phyloP scores from a whole-genome alignment of 768 basidiomycete species.

The Neoboletus magnificus region DNA sequence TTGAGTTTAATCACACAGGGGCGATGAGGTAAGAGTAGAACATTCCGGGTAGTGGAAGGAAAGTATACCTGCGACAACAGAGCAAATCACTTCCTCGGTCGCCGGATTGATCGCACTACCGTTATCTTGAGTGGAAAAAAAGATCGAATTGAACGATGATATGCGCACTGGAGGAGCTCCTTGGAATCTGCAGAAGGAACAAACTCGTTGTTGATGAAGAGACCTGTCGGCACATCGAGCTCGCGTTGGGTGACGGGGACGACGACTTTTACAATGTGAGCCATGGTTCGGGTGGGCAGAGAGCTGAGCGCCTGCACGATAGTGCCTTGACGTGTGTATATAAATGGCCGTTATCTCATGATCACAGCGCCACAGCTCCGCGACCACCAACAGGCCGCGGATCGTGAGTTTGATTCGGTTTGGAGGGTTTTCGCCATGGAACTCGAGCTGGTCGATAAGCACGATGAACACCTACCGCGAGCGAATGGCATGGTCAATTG shows the following conservation, averaged over 20 bases:
- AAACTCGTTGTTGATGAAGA: slow-evolving; percentile 92
- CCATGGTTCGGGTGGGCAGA: slow-evolving; percentile 39
- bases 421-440: not conserved
- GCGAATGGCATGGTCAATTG: not conserved
- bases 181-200: slow-evolving; percentile 68
- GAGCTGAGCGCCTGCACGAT: not conserved
- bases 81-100: slow-evolving; percentile 70
- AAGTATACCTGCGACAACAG: slow-evolving; percentile 57
- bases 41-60: not conserved
- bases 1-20: slow-evolving; percentile 25
- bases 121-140: slow-evolving; percentile 13
- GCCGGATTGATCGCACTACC: slow-evolving; percentile 74
- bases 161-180: slow-evolving; percentile 59
- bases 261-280: slow-evolving; percentile 38
- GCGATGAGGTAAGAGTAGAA: not conserved
- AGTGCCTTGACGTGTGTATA: slow-evolving; percentile 4
- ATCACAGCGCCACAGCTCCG: slow-evolving; percentile 10
- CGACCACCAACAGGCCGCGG: not conserved
- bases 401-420: not conserved
- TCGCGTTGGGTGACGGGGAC: slow-evolving; percentile 44
- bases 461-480: not conserved
- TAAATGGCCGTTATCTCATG: slow-evolving; percentile 7
- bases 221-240: slow-evolving; percentile 69
- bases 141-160: slow-evolving; percentile 2
- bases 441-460: not conserved